Evolutionary conservation across 441 rosid genomes (phyloP).

Genomic region (Pelargonium myrrhifolium): DNA sequence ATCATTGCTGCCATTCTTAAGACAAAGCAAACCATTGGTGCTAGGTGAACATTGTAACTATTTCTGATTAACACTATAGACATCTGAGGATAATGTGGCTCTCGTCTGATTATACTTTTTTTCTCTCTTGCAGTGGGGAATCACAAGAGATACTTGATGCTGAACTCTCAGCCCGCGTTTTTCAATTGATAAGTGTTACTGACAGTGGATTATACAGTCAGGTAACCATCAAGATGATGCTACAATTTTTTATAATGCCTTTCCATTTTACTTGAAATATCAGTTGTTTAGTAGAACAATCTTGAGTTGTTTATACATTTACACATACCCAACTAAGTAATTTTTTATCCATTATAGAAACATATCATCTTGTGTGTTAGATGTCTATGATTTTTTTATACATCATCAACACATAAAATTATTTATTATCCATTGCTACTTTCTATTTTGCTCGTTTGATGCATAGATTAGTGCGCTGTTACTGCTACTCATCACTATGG

Average conservation of each 20-base stretch:
- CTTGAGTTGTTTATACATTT: neutral
- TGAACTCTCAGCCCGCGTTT: constrained; percentile 94
- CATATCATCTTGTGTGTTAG: neutral
- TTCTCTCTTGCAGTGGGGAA: constrained; percentile 60
- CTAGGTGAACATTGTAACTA: constrained; percentile 50
- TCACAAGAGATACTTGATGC: constrained; percentile 98
- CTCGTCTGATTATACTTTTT: neutral
- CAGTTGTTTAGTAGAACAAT: neutral
- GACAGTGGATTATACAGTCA: constrained; percentile 92
- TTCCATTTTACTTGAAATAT: neutral
- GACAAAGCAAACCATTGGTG: constrained; percentile 76
- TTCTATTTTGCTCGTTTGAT: neutral
- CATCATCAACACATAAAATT: constrained; percentile 2
- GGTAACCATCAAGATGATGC: constrained; percentile 34
- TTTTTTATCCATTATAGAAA: neutral
- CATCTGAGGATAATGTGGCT: neutral
- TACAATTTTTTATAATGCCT: neutral
- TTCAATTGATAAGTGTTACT: constrained; percentile 80
- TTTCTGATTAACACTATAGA: neutral
- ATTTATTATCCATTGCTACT: neutral
- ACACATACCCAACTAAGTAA: neutral
- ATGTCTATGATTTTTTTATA: neutral
- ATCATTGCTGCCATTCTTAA: constrained; percentile 90
- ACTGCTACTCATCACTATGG: neutral
- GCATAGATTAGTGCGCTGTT: neutral